A percentile compares a stretch with the other conserved stretches of the same genome.
These are phyloP conservation scores for Dothiorella sarmentorum DNA, from an alignment of 2,329 filamentous ascomycete species.

Conservation along the genomic window DNA sequence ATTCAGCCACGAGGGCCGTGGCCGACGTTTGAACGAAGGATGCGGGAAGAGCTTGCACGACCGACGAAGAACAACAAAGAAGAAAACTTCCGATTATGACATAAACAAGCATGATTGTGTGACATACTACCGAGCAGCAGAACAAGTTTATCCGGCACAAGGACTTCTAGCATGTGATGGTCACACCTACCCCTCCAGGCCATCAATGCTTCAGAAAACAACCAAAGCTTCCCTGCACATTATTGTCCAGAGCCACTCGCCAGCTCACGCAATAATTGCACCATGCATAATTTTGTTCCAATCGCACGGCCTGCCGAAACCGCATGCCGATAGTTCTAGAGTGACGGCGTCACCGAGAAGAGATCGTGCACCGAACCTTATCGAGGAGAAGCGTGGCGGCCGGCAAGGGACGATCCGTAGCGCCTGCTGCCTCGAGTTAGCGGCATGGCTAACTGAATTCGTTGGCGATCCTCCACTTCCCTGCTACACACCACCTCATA, in stretches of 20 bases:
- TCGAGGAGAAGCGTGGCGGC: background rate
- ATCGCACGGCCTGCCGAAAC: background rate
- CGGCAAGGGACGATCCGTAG: constrained; percentile 1
- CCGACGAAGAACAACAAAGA: background rate
- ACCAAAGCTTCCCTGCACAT: no score
- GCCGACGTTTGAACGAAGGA: background rate
- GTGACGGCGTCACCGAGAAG: background rate
- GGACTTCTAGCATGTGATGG: background rate
- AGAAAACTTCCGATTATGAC: background rate
- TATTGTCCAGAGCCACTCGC: no score
- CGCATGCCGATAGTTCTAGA: background rate
- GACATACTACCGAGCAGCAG: background rate
- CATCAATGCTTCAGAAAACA: background rate
- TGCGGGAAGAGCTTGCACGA: background rate
- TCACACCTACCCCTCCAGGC: background rate
- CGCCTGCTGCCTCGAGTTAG: constrained; percentile 8
- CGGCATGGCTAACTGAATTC: background rate
- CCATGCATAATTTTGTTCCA: background rate
- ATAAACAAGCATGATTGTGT: background rate
- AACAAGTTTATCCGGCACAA: background rate
- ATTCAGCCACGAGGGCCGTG: background rate
- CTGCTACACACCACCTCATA: background rate
- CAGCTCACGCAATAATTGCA: constrained; percentile 1
- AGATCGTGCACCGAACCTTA: background rate
- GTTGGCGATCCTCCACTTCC: constrained; percentile 8